These are phyloP conservation scores for Mortierella sp. DNA, from an alignment of 371 early-diverging fungal species.

Conservation along the genomic window DNA sequence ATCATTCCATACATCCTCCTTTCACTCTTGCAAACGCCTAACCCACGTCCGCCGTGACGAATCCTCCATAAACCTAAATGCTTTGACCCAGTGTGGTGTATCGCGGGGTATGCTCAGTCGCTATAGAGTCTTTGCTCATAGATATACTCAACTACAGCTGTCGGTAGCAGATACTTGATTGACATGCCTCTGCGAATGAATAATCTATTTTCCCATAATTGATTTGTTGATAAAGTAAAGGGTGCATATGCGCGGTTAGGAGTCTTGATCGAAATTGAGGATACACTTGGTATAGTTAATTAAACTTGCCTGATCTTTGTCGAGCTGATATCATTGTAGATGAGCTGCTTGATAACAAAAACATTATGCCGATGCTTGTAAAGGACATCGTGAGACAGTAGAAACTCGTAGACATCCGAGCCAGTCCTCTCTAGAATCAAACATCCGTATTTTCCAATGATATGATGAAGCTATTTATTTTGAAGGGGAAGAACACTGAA, in stretches of 20 bases:
- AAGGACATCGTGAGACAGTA: constrained; percentile 91
- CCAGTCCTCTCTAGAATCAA: constrained; percentile 96
- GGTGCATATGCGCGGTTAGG: background rate
- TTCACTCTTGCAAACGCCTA: too few species aligned
- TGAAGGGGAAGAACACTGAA: background rate
- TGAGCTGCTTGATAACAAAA: constrained; percentile 93
- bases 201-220: constrained; percentile 64
- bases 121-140: constrained; percentile 78
- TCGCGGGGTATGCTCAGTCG: background rate
- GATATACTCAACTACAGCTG: constrained; percentile 95
- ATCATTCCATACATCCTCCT: too few species aligned
- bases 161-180: constrained; percentile 95
- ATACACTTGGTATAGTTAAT: background rate
- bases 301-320: constrained; percentile 88
- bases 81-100: background rate
- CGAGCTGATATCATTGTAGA: constrained; percentile 96
- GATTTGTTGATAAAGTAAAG: background rate
- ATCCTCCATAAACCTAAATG: background rate
- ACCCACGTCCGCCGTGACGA: background rate
- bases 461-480: constrained; percentile 83
- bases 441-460: constrained; percentile 94
- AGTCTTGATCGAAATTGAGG: background rate
- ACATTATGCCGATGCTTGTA: constrained; percentile 92
- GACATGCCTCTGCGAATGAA: constrained; percentile 96
- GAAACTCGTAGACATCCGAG: constrained; percentile 92